Base-by-base conservation (phyloP, 306 rosid genomes). In the Leucaena leucocephala region DNA sequence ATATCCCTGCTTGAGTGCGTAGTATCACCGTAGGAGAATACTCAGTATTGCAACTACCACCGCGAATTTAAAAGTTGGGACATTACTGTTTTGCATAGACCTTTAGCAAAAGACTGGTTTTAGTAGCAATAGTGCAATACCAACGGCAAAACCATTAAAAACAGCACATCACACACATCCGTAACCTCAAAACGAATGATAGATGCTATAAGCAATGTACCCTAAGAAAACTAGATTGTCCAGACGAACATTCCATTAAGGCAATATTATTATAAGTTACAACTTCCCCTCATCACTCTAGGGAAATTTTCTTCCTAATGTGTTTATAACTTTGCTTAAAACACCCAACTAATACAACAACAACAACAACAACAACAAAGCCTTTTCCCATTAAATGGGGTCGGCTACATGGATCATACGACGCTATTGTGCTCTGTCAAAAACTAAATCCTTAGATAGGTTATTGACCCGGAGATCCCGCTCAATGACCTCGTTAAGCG, bases 311-410 rank as follows among this genome's bases (percentile, higher is more conserved):
- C 76, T 46, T 76, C 66, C 22, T 46, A 40, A 35, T 40, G 40
- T 76, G 67, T 77, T 40, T 50, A 34, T 50, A 64, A 48, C 59
- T 74, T 58, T 5, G 39, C 71, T 35, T 65, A 57, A 66, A 58
- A 13, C 63, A 62, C 19, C 22, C 69, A 74, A 5, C 22, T 43
- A 58, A 17, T n/a, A n/a, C n/a, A 76, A 82, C 77, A 76, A 54
- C n/a, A n/a, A n/a, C n/a, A n/a, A n/a, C n/a, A n/a, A n/a, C n/a
- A n/a, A n/a, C n/a, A n/a, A n/a, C n/a, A n/a, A n/a, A n/a, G n/a
- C n/a, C n/a, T n/a, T n/a, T n/a, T n/a, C n/a, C n/a, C n/a, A n/a
- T n/a, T n/a, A n/a, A n/a, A n/a, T n/a, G n/a, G n/a, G n/a, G n/a
- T n/a, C n/a, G n/a, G n/a, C n/a, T n/a, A n/a, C n/a, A n/a, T n/a